Conservation (phyloP, 495 filamentous ascomycete genomes). For the Chaetomium fimeti region DNA sequence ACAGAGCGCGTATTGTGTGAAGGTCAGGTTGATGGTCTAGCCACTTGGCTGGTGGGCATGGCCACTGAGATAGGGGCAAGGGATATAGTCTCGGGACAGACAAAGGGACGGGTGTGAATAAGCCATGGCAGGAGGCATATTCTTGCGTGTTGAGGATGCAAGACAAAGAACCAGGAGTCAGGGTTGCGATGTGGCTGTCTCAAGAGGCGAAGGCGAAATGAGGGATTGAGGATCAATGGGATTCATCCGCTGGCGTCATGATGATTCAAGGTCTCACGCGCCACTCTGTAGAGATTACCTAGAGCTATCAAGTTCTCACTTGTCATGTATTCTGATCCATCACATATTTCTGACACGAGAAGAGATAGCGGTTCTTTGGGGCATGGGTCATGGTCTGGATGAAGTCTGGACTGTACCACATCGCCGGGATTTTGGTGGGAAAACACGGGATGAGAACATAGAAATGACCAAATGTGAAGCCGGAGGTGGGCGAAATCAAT, state of each 20-base stretch:
- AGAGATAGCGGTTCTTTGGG: neutral
- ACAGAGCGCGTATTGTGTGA: neutral
- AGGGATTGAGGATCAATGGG: neutral
- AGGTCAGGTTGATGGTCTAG: neutral
- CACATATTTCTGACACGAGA: neutral
- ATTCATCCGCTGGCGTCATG: neutral
- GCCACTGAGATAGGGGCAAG: neutral
- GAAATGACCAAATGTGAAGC: neutral
- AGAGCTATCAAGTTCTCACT: neutral
- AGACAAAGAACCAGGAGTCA: neutral
- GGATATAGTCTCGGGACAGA: neutral
- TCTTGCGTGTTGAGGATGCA: neutral
- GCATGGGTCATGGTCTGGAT: neutral
- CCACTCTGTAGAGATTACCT: too few relatives aligned
- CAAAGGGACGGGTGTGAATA: conserved; percentile 9
- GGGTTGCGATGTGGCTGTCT: neutral
- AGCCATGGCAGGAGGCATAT: neutral
- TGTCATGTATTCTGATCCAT: neutral
- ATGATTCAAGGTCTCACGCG: neutral
- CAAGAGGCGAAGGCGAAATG: neutral
- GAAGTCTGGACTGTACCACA: neutral
- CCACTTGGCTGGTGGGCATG: neutral
- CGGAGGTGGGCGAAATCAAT: neutral
- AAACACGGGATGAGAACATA: neutral
- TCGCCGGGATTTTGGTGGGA: neutral